Conservation (phyloP, 768 basidiomycete species). For the Rhodotorula kratochvilovae region DNA sequence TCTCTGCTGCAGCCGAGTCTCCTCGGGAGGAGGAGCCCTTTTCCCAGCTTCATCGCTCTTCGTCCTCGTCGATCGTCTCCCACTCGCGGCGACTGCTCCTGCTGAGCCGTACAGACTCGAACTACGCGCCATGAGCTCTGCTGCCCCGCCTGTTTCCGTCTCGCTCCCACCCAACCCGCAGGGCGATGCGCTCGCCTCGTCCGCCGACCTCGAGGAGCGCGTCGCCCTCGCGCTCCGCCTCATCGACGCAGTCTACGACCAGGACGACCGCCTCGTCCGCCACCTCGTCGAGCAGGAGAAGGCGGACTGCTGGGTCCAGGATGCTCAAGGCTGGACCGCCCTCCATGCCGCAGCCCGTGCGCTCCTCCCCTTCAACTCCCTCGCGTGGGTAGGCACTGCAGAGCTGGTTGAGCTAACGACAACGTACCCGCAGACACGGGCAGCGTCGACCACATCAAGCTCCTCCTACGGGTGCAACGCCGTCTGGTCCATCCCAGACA, state of each 20-base stretch:
- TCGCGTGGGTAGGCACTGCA: too few species aligned
- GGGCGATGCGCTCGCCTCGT: not conserved
- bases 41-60: too few species aligned
- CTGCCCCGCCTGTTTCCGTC: not conserved
- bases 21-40: too few species aligned
- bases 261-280: constrained; percentile 31
- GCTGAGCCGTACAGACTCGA: too few species aligned
- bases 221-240: constrained; percentile 20
- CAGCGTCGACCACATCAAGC: constrained; percentile 60
- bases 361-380: not conserved
- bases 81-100: too few species aligned
- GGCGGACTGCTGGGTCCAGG: constrained; percentile 83
- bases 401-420: too few species aligned
- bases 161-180: not conserved
- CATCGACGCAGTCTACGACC: constrained; percentile 20
- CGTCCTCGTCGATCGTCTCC: too few species aligned
- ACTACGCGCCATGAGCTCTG: not conserved
- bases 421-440: constrained; percentile 55
- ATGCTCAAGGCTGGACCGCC: constrained; percentile 68
- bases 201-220: constrained; percentile 13
- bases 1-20: too few species aligned
- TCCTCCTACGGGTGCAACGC: constrained; percentile 71
- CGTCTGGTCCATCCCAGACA: constrained; percentile 68
- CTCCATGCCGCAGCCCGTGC: constrained; percentile 71
- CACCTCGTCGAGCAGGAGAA: constrained; percentile 48